Evolutionary conservation across 352 stramenopile species (phyloP).

Genomic region (Saprolegnia parasitica): DNA sequence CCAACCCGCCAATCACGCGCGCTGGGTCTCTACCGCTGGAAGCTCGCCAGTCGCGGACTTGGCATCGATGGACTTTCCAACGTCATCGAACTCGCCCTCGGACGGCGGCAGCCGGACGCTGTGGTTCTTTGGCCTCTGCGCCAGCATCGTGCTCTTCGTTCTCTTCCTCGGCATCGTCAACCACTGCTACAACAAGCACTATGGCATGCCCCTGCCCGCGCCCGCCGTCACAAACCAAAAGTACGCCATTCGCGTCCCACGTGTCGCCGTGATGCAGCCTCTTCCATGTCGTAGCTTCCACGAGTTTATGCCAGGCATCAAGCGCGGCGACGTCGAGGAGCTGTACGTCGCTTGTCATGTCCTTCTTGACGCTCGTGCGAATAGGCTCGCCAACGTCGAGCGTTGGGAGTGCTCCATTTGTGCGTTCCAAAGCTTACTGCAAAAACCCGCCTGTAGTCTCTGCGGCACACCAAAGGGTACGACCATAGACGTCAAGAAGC

Average conservation of each 20-base stretch:
- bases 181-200: constrained; percentile 9
- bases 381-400: constrained; percentile 10
- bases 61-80: constrained; percentile 1
- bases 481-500: too few relatives aligned
- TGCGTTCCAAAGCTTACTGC: constrained; percentile 8
- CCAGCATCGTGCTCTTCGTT: constrained; percentile 2
- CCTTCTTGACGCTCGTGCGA: too few relatives aligned
- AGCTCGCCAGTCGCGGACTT: not conserved
- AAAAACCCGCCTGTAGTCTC: constrained; percentile 15
- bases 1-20: not conserved
- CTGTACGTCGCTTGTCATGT: constrained; percentile 11
- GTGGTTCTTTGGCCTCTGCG: constrained; percentile 15
- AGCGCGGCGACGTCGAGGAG: constrained; percentile 21
- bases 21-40: not conserved
- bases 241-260: not conserved
- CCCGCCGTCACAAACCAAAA: constrained; percentile 6
- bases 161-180: constrained; percentile 11
- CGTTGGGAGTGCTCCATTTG: constrained; percentile 26
- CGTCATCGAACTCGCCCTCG: not conserved
- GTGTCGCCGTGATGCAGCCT: not conserved
- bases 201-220: not conserved
- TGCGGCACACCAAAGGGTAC: constrained; percentile 25
- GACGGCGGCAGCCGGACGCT: constrained; percentile 1
- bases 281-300: constrained; percentile 7
- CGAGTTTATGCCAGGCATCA: constrained; percentile 23